Percentiles rank a stretch among this genome's conserved stretches.
Evolutionary conservation across 2,329 filamentous ascomycete genomes (phyloP).

Genomic region (Ophiognomonia clavigignenti-juglandacearum): DNA sequence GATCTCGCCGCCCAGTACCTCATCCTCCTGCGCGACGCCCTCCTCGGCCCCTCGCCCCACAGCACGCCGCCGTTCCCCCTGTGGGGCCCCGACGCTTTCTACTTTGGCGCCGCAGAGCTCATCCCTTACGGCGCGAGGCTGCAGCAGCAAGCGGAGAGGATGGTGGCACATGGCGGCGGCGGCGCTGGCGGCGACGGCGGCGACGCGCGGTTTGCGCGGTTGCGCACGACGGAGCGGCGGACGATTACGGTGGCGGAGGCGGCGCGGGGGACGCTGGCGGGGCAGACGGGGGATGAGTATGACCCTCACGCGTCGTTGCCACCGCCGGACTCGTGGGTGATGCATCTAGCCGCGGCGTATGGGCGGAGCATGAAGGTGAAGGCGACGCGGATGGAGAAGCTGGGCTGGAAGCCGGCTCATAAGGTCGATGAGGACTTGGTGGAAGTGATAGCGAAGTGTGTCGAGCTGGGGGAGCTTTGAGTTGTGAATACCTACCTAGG

Average conservation of each 20-base stretch:
- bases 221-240: slow-evolving; percentile 4
- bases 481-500: too few relatives aligned
- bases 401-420: slow-evolving; percentile 1
- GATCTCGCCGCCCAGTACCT: slow-evolving; percentile 16
- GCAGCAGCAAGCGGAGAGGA: not conserved
- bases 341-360: slow-evolving; percentile 1
- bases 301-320: slow-evolving; percentile 7
- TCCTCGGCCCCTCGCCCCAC: not conserved
- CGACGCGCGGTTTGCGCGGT: too few relatives aligned
- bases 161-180: slow-evolving; percentile 10
- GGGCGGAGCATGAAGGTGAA: slow-evolving; percentile 6
- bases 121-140: slow-evolving; percentile 8
- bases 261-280: not conserved
- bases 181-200: too few relatives aligned
- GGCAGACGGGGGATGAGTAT: not conserved
- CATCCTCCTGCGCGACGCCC: slow-evolving; percentile 13
- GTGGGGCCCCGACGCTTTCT: slow-evolving; percentile 16
- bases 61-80: slow-evolving; percentile 1
- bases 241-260: slow-evolving; percentile 7
- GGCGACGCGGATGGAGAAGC: not conserved
- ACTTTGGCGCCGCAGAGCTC: slow-evolving; percentile 13
- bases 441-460: not conserved
- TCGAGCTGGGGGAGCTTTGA: not conserved
- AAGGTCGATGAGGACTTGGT: not conserved
- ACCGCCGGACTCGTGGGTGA: slow-evolving; percentile 5